Evolutionary conservation across 495 filamentous ascomycete species (phyloP), one percentile per base, ranked within the genome.

Genomic region (Articulospora tetracladia): DNA sequence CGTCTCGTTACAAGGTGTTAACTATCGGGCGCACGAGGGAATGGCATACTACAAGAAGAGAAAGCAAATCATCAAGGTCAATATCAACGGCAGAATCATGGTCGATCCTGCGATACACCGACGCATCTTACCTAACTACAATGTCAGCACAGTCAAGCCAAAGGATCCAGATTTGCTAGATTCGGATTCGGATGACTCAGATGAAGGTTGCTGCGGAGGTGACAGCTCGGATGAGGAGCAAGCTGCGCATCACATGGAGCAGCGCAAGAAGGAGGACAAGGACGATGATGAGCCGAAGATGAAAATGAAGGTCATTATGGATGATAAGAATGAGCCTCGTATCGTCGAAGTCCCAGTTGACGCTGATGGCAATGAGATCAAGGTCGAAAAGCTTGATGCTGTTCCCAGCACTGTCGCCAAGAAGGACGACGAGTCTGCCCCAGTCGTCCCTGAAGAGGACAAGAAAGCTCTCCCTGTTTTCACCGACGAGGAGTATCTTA

Each of bases 51-150:
- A 83, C 73, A 93, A 94, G 77, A 91, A 89, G 73, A 91, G 91
- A 77, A 83, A 86, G 60, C 72, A 81, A 49, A 78, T 95, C 25
- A 78, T 86, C 72, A 96, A 94, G 71, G 85, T 96, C 74, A 92
- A 92, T 60, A 88, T 95, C 75, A 95, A 96, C 63, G 89, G 91
- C 28, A 85, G 93, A 50, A 84, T 96, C 61, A 96, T 97, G 93
- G 80, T 97, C 36, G 93, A 97, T 68, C 88, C 92, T 0, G 86
- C 85, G 15, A 92, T 91, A 54, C 91, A 93, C 75, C 83, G 92
- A 24, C 83, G 91, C 2, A 90, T 94, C 60, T 92, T 93, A 62
- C 91, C 92, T 0, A 96, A 96, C 65, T 96, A 96, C 66, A 82
- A 83, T 17, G 86, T 96, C 68, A 91, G 86, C 53, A 84, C 84